Conservation (phyloP, 75 land plant genomes). For the Adiantum capillusveneris region DNA sequence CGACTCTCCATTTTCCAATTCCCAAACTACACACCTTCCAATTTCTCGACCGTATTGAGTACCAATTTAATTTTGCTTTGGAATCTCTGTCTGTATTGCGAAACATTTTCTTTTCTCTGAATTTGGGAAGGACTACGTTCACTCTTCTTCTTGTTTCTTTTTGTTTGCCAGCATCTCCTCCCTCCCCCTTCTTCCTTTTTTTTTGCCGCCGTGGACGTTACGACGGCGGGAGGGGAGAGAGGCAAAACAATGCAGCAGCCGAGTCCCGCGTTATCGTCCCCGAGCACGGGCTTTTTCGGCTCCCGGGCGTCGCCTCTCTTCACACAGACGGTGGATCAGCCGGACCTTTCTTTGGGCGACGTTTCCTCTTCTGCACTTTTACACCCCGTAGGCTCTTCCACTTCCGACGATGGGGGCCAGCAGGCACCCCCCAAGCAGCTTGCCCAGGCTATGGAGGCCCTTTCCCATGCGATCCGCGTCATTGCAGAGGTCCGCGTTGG, state of each 20-base stretch:
- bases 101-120: too few species aligned
- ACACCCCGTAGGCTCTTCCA: not conserved
- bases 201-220: too few species aligned
- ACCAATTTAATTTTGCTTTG: too few species aligned
- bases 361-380: not conserved
- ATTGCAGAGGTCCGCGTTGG: constrained; percentile 85
- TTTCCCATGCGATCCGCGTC: constrained; percentile 56
- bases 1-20: too few species aligned
- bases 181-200: too few species aligned
- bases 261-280: constrained; percentile 30
- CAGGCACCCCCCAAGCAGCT: constrained; percentile 80
- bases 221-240: not conserved
- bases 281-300: constrained; percentile 25
- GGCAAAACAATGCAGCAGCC: constrained; percentile 22
- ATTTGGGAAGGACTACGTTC: too few species aligned
- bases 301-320: constrained; percentile 28
- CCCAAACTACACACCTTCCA: too few species aligned
- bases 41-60: too few species aligned
- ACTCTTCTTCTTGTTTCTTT: too few species aligned
- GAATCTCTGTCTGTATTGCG: too few species aligned
- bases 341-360: constrained; percentile 4
- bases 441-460: constrained; percentile 78
- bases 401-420: not conserved
- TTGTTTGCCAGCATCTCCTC: too few species aligned
- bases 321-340: constrained; percentile 20